Evolutionary conservation across 2,329 filamentous ascomycete species (phyloP), one percentile per base, ranked within the genome.

Genomic region (Aspergillus pseudonomiae): DNA sequence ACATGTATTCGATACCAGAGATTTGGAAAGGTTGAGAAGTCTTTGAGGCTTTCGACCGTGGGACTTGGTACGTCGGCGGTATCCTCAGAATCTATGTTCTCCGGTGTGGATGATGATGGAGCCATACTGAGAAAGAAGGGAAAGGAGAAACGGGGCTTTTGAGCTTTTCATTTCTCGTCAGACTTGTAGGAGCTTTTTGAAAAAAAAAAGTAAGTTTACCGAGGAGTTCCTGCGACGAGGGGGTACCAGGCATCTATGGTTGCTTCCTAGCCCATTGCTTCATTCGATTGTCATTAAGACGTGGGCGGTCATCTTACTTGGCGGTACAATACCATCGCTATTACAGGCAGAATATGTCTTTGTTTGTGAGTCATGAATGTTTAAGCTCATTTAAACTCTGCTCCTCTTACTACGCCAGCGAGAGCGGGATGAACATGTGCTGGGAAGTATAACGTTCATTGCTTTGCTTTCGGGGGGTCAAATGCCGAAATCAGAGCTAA

Each of bases 1-100:
- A 73, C 65, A 41, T 72, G 67, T 12, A 73, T 30, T 30, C 67
- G 62, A 59, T 73, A 73, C 68, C 68, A 73, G 4, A 74, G 62
- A 11, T 34, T 21, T 2, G 6, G 21, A 3, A 26, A 48, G 45
- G 30, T 0, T 7, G 46, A 28, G 9, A 1, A 30, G 48, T 28
- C 46, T n/a, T 32, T 30, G 14, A 52, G 26, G 19, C n/a, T 10
- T 19, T 16, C 2, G 6, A 41, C 3, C 0, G 39, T 41, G 6
- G 7, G 39, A n/a, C 1, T 10, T n/a, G 7, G 39, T 1, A 41
- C 19, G 16, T 9, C 3, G 16, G 39, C 3, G 1, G 39, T 0
- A 10, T 41, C 19, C 1, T n/a, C 39, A 10, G 39, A 0, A n/a
- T 10, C 9, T 1, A 6, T 41, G 6, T 41, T n/a, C 1, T 10